Percentiles rank a stretch among this genome's conserved stretches.
phyloP scores from a whole-genome alignment of 495 filamentous ascomycete genomes.

The Aspergillus campestris region DNA sequence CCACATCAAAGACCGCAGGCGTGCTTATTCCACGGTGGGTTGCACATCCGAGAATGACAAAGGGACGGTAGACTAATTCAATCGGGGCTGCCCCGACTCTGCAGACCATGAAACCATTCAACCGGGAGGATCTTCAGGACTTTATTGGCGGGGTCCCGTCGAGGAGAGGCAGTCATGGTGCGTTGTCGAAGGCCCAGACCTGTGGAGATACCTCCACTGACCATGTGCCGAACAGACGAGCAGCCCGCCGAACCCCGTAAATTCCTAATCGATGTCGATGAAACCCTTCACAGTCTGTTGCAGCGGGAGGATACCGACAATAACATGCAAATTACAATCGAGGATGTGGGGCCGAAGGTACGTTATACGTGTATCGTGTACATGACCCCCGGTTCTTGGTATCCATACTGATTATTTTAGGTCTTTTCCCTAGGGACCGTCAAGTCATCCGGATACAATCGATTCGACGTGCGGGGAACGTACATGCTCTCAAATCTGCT shows the following conservation, averaged over 20 bases:
- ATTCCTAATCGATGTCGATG: constrained; percentile 70
- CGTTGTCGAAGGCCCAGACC: constrained; percentile 3
- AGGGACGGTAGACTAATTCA: neutral
- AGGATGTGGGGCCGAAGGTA: constrained; percentile 91
- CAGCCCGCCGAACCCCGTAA: constrained; percentile 46
- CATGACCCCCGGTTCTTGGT: neutral
- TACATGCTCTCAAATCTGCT: constrained; percentile 94
- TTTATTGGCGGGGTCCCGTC: constrained; percentile 26
- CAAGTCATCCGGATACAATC: constrained; percentile 75
- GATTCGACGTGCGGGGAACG: constrained; percentile 80
- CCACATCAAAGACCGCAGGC: constrained; percentile 29
- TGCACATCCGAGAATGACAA: constrained; percentile 7
- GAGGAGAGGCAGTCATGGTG: constrained; percentile 42
- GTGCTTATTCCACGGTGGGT: constrained; percentile 43
- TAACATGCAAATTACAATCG: constrained; percentile 94
- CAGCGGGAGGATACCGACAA: constrained; percentile 81
- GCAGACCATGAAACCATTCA: constrained; percentile 31
- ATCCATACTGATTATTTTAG: constrained; percentile 22
- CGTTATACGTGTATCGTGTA: neutral
- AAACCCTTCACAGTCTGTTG: constrained; percentile 61
- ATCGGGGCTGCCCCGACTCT: neutral
- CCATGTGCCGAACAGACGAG: constrained; percentile 35
- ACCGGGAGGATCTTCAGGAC: constrained; percentile 27
- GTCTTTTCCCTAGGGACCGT: constrained; percentile 74
- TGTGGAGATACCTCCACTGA: constrained; percentile 3